A percentile compares a stretch with the other conserved stretches of the same genome.
phyloP scores from a whole-genome alignment of 2,329 filamentous ascomycete genomes.

The Pyrenophora graminea region DNA sequence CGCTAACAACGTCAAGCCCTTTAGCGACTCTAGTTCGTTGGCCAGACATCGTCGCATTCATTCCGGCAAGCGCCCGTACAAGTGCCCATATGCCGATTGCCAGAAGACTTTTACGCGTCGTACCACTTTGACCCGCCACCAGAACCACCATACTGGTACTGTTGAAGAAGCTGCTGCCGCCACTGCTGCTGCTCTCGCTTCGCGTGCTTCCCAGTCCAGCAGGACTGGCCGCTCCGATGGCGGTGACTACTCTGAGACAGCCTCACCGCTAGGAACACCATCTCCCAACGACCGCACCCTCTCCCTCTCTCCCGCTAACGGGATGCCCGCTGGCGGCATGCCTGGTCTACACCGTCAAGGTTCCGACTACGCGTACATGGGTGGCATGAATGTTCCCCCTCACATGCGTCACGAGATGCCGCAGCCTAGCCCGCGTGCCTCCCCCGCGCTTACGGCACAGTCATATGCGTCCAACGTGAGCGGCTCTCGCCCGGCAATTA shows the following conservation, averaged over 20 bases:
- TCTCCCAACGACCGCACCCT: constrained; percentile 79
- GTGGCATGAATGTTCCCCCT: constrained; percentile 76
- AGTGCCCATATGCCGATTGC: constrained; percentile 95
- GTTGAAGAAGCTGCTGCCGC: constrained; percentile 91
- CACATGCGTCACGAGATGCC: constrained; percentile 79
- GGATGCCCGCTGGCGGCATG: constrained; percentile 67
- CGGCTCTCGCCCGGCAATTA: constrained; percentile 63
- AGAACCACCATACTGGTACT: constrained; percentile 93
- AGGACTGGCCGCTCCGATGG: constrained; percentile 69
- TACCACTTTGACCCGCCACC: constrained; percentile 91
- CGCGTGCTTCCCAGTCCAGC: constrained; percentile 51
- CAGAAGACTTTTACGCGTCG: constrained; percentile 98
- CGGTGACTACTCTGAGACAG: constrained; percentile 71
- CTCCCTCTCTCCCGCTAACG: constrained; percentile 78
- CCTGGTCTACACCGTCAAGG: constrained; percentile 69
- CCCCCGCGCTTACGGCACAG: constrained; percentile 67
- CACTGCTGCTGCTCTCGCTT: constrained; percentile 81
- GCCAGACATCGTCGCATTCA: constrained; percentile 94
- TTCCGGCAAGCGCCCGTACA: constrained; percentile 93
- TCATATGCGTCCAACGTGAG: constrained; percentile 62
- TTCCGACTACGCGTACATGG: constrained; percentile 76
- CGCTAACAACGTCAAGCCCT: constrained; percentile 65
- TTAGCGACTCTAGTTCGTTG: constrained; percentile 93
- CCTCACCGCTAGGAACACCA: constrained; percentile 76
- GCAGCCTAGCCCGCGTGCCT: constrained; percentile 69